Base-by-base conservation (phyloP, 495 filamentous ascomycete species). In the Wilcoxina mikolae region DNA sequence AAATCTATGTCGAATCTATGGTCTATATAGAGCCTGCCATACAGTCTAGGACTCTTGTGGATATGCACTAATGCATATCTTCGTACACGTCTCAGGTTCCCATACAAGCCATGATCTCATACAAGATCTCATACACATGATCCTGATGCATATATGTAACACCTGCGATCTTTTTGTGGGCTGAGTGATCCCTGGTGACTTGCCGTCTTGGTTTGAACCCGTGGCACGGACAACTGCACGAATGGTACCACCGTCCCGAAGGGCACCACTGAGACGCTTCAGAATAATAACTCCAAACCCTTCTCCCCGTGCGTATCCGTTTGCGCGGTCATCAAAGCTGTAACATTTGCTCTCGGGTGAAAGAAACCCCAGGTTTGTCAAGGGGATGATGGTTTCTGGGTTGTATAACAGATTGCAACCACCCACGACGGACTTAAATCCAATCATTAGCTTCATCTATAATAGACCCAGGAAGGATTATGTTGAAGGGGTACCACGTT, bases 221-320 rank as follows among this genome's bases (percentile, higher is more conserved):
- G 5, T 2, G 79, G 67, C 74, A 17, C 73, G 72, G 51, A 86
- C 79, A 17, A 87, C 71, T 11, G 76, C 78, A 48, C 79, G 71
- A 39, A 85, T 78, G 4, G 76, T 73, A 49, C 78, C 75, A 24
- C 73, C 73, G 56, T 77, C 75, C 39, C 55, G 65, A 27, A 76
- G 64, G n/a, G 76, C 83, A 53, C 78, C 73, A 15, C 67, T 61
- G 2, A 85, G 68, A 3, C 68, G 70, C 65, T 86, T 88, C 22
- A 88, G 58, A 20, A 78, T 68, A 1, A 85, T 51, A 28, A 73
- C 71, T 41, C 70, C 74, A 20, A 79, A 68, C 1, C 74, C 82
- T 59, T 87, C 84, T 2, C 73, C 84, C 15, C 82, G 72, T 0
- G 68, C 80, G 60, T 81, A 87, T 0, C 83, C 84, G 56, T 80